Evolutionary conservation across 768 basidiomycete genomes (phyloP).

Genomic region (Multifurca ochricompacta): DNA sequence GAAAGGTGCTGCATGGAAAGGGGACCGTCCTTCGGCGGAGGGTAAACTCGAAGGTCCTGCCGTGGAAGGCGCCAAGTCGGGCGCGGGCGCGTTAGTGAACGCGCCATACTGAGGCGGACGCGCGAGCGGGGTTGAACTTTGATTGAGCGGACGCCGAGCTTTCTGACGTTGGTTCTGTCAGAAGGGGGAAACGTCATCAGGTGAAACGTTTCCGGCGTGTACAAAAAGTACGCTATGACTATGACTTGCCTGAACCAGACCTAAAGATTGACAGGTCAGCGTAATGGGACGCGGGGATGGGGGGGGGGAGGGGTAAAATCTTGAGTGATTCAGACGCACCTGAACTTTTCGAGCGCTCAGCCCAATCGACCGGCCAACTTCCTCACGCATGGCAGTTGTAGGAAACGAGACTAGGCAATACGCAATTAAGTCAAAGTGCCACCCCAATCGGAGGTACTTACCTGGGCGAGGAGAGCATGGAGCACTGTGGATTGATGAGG

Average conservation of each 20-base stretch:
- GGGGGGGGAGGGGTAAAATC: no score
- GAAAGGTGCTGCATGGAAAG: slow-evolving; percentile 4
- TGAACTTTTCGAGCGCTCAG: slow-evolving; percentile 86
- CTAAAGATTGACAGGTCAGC: slow-evolving; percentile 38
- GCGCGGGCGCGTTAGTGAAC: slow-evolving; percentile 41
- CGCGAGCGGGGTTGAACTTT: slow-evolving; percentile 43
- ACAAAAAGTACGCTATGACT: slow-evolving; percentile 9
- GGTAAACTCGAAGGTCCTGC: slow-evolving; percentile 19
- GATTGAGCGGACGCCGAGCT: slow-evolving; percentile 62
- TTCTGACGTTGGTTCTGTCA: slow-evolving; percentile 82
- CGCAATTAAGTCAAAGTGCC: background rate
- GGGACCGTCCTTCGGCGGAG: slow-evolving; percentile 12
- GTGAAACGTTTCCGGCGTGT: slow-evolving; percentile 8
- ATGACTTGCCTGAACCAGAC: slow-evolving; percentile 80
- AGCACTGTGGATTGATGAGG: slow-evolving; percentile 86
- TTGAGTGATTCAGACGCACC: slow-evolving; percentile 47
- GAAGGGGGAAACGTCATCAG: slow-evolving; percentile 18
- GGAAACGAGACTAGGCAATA: slow-evolving; percentile 72
- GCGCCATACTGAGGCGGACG: slow-evolving; percentile 58
- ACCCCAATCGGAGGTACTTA: slow-evolving; percentile 29
- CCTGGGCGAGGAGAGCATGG: slow-evolving; percentile 80
- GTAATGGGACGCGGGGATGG: slow-evolving; percentile 11
- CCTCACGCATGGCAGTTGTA: slow-evolving; percentile 79
- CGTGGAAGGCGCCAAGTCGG: slow-evolving; percentile 28
- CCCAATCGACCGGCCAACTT: slow-evolving; percentile 82